Conservation (phyloP, 768 basidiomycete genomes). For the Calvatia gigantea region DNA sequence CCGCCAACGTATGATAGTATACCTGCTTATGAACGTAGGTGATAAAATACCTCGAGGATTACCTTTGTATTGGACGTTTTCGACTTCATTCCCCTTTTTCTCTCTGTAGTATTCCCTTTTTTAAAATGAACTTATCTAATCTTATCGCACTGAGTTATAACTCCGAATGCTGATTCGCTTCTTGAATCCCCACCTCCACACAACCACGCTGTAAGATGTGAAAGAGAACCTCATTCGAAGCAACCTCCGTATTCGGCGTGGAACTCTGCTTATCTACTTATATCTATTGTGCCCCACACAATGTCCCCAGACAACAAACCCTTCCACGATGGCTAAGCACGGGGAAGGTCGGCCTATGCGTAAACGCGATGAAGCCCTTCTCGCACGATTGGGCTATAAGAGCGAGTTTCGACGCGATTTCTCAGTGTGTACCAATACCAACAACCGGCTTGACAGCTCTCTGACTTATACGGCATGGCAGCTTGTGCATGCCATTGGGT, state of each 20-base stretch:
- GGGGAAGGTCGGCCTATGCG: not conserved
- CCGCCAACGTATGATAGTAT: constrained; percentile 23
- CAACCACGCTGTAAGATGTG: too few relatives aligned
- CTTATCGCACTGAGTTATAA: too few relatives aligned
- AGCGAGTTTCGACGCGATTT: constrained; percentile 58
- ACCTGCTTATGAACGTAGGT: constrained; percentile 12
- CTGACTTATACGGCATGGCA: constrained; percentile 14
- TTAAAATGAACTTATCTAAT: too few relatives aligned
- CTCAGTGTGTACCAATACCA: constrained; percentile 50
- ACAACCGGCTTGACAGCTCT: too few relatives aligned
- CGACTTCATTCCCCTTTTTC: too few relatives aligned
- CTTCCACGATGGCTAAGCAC: not conserved
- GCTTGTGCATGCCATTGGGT: constrained; percentile 52
- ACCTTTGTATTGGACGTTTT: not conserved
- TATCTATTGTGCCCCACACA: too few relatives aligned
- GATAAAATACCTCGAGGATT: not conserved
- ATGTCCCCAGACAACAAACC: not conserved
- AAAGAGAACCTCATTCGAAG: too few relatives aligned
- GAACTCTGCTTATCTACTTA: too few relatives aligned
- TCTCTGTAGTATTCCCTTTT: too few relatives aligned
- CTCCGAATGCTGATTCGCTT: too few relatives aligned
- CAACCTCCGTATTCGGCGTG: too few relatives aligned
- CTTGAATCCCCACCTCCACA: too few relatives aligned
- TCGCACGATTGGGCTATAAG: constrained; percentile 51
- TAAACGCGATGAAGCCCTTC: constrained; percentile 9